Base-by-base conservation (phyloP, 2,329 filamentous ascomycete genomes). In the Ceratocystis cacaofunesta region DNA sequence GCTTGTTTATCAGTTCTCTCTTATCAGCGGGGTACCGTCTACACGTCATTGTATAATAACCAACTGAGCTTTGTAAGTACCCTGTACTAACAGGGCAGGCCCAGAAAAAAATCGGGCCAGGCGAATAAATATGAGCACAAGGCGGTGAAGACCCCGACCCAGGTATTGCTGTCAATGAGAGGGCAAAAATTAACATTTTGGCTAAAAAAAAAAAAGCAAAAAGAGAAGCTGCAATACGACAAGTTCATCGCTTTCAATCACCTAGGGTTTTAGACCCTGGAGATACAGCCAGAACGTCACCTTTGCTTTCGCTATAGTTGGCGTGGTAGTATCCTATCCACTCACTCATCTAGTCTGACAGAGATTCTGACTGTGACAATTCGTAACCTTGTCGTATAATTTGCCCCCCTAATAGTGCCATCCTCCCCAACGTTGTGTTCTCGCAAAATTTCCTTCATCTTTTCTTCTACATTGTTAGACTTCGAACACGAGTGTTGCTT, bases 1-100 rank as follows among this genome's bases (percentile, higher is more conserved):
- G 10, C 1, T 36, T 36, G 10, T 36, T n/a, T 32, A 58, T 58
- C 52, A 7, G 25, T 48, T 62, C 46, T 62, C 60, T 61, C 61
- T 62, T 62, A 62, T 62, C 61, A 62, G 61, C 61, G 61, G 61
- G 61, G 61, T 62, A 62, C 61, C 17, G n/a, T 30, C 15, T 62
- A 62, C 61, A 62, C 15, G 61, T 44, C 32, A 58, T 41, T 44
- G 52, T 44, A 19, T 52, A 55, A 43, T 28, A 60, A 46, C 46
- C 1, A 30, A 3, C 22, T 15, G 22, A 62, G 43, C 25, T 19
- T 30, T 12, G 4, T 10, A 62, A 32, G 41, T 62, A 62, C 17
- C 43, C 46, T 28, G 2, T 44, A 62, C 61, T 30, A 32, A 62
- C 36, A 61, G 32, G 32, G 30, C 30, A 36, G 32, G 10, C 32